Evolutionary conservation across 257 asterid species (phyloP).

Genomic region (Phtheirospermum japonicum): DNA sequence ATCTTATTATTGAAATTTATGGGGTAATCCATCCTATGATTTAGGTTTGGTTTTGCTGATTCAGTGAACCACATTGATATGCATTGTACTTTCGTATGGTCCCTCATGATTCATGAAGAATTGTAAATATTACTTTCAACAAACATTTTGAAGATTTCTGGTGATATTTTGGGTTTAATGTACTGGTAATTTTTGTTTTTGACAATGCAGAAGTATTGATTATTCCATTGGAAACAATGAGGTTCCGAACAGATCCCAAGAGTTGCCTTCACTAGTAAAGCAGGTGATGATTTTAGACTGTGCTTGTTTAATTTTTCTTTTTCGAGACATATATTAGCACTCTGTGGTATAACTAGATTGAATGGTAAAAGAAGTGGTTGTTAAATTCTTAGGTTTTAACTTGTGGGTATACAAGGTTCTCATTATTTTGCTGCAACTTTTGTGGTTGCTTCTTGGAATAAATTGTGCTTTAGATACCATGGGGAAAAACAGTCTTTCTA

Average conservation of each 20-base stretch:
- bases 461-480: slow-evolving; percentile 8
- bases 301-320: slow-evolving; percentile 5
- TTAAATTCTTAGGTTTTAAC: slow-evolving; percentile 13
- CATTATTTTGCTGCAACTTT: slow-evolving; percentile 6
- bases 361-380: slow-evolving; percentile 10
- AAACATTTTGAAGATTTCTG: slow-evolving; percentile 11
- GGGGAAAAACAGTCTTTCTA: slow-evolving; percentile 8
- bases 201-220: slow-evolving; percentile 73
- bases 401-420: slow-evolving; percentile 15
- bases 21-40: neutral
- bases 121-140: slow-evolving; percentile 1
- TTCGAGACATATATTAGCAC: slow-evolving; percentile 8
- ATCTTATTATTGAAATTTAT: neutral
- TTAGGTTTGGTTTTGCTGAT: slow-evolving; percentile 16
- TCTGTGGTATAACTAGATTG: slow-evolving; percentile 17
- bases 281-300: slow-evolving; percentile 43
- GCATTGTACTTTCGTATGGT: slow-evolving; percentile 3
- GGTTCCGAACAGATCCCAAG: slow-evolving; percentile 39
- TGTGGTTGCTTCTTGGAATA: slow-evolving; percentile 12
- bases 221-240: slow-evolving; percentile 55
- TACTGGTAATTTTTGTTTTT: neutral
- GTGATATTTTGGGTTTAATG: slow-evolving; percentile 11
- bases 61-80: slow-evolving; percentile 11
- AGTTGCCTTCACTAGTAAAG: slow-evolving; percentile 62
- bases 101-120: neutral